Evolutionary conservation across 2,329 filamentous ascomycete genomes (phyloP).

Genomic region (Neopestalotiopsis clavispora): DNA sequence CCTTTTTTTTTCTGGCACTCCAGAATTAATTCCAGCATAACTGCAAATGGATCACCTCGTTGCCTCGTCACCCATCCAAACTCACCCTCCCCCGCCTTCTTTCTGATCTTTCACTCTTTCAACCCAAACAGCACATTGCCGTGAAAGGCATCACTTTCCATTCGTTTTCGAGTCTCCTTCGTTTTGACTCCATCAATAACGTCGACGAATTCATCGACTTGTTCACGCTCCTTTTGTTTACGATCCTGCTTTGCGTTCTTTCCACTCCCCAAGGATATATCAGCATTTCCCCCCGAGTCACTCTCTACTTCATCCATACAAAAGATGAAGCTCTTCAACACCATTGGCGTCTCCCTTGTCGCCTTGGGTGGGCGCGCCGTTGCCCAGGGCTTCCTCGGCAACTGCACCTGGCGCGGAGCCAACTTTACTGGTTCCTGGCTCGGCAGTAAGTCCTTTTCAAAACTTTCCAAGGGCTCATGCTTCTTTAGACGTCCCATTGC

Average conservation of each 20-base stretch:
- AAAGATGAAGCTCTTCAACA: conserved; percentile 17
- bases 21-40: neutral
- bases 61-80: too few relatives aligned
- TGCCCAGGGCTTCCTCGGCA: conserved; percentile 36
- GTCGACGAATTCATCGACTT: too few relatives aligned
- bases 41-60: too few relatives aligned
- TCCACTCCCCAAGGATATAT: too few relatives aligned
- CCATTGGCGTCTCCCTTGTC: conserved; percentile 20
- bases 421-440: conserved; percentile 38
- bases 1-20: neutral
- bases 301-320: neutral
- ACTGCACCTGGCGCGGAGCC: conserved; percentile 42
- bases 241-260: too few relatives aligned
- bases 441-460: conserved; percentile 25
- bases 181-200: too few relatives aligned
- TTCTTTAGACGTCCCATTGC: neutral
- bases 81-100: too few relatives aligned
- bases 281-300: neutral
- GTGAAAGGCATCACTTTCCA: too few relatives aligned
- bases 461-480: neutral
- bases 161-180: too few relatives aligned
- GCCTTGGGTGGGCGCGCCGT: conserved; percentile 33
- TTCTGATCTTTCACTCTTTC: too few relatives aligned
- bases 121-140: too few relatives aligned
- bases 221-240: too few relatives aligned